Evolutionary conservation across 2,329 filamentous ascomycete species (phyloP), one percentile per base, ranked within the genome.

Genomic region (Fusarium tanahbumbuense): DNA sequence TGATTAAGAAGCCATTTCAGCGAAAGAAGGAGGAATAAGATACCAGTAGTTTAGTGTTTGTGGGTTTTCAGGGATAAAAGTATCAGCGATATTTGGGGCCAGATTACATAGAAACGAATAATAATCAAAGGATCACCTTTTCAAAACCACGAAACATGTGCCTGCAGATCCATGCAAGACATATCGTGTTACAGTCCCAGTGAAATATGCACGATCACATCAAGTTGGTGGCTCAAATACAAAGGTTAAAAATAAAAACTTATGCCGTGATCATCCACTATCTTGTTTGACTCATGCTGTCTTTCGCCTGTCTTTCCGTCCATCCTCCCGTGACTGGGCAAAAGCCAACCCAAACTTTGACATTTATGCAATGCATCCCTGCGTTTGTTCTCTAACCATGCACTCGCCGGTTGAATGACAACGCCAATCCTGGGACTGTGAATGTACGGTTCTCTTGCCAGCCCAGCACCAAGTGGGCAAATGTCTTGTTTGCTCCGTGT

Each of bases 1-100:
- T 64, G 6, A 44, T 73, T n/a, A 73, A 73, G 56, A 69, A 64
- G 58, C 68, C 64, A 25, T 73, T 73, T 37, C 70, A 72, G 25
- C 53, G 25, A 44, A 70, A 72, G 67, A 60, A 52, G 25, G 52
- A 61, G 25, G 68, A 56, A 49, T 56, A 23, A 52, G 13, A 40
- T 20, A 7, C 9, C 28, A 30, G 22, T 18, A 6, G 12, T 42
- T 42, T 30, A 30, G 53, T 32, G 28, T 47, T 37, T 42, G 23
- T 12, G 8, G 22, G 12, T 44, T 50, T 46, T 20, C 37, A 13
- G 6, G 18, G 23, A 30, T 44, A 27, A 52, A 52, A 27, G 16
- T 5, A 65, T n/a, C 3, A 34, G 37, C 37, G 49, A 45, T n/a
- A 27, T 57, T 45, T 4, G 27, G 16, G 40, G 18, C 23, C 45